Evolutionary conservation across 768 basidiomycete genomes (phyloP), one percentile per base, ranked within the genome.

Genomic region (Leucogyrophana mollusca): DNA sequence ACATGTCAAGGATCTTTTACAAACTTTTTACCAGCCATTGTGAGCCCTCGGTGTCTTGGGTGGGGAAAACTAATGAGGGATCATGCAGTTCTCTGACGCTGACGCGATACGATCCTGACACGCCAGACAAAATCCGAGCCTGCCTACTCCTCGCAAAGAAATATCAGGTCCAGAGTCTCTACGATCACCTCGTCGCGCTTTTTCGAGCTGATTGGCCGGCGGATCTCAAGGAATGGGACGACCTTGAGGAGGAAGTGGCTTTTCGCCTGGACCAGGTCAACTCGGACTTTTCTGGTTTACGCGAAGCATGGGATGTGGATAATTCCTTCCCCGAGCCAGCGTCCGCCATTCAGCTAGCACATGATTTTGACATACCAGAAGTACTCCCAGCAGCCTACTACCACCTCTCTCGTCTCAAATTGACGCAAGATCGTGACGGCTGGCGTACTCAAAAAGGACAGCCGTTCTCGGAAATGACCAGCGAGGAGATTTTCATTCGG

Each of bases 301-400:
- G 39, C 47, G n/a, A 23, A 10, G 52, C 35, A 11, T 38, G 27
- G 27, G 22, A 30, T 24, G 40, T 45, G 44, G 13, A 30, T 13
- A n/a, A 7, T n/a, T 30, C 35, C 11, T 47, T 55, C 5, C 54
- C 54, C 8, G 57, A 65, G 30, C 63, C 64, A 1, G 58, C 34
- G 2, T 33, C 61, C 13, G 66, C 72, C 7, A 73, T 78, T 43
- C 46, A 58, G 25, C 69, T 80, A 24, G 77, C 74, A 0, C 68
- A 65, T 36, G 64, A 68, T 27, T 72, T 62, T 40, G 59, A 67
- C 43, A 56, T 77, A 13, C 66, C 62, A 14, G 58, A 64, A 14
- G 57, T 74, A 16, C 64, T 80, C 3, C 78, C 78, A 0, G 76
- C 76, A 51, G 70, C 73, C 0, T 78, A 69, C 54, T 79, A 79